Percentiles rank a stretch among this genome's conserved stretches.
phyloP scores from a whole-genome alignment of 305 asterid species.

The Fraxinus sp. region DNA sequence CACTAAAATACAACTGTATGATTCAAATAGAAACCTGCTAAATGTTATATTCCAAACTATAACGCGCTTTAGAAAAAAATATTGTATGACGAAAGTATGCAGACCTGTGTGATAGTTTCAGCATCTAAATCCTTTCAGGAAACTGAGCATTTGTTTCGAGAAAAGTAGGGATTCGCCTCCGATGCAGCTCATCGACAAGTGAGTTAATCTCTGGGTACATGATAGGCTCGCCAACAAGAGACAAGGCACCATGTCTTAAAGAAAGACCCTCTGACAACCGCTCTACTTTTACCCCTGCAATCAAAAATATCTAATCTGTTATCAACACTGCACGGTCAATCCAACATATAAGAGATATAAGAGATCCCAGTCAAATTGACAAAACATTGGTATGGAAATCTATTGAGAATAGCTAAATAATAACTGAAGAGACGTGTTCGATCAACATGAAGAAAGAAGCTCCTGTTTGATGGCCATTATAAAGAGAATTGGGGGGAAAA shows the following conservation, averaged over 20 bases:
- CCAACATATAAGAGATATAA: neutral
- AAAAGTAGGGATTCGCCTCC: constrained; percentile 83
- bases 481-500: too few species aligned
- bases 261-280: constrained; percentile 82
- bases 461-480: too few species aligned
- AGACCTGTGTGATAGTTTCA: constrained; percentile 83
- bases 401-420: neutral
- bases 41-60: constrained; percentile 15
- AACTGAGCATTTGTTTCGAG: constrained; percentile 96
- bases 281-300: constrained; percentile 80
- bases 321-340: constrained; percentile 4
- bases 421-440: neutral
- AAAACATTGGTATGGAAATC: neutral
- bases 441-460: neutral
- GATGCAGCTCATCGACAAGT: constrained; percentile 80
- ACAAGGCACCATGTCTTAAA: constrained; percentile 91
- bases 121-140: constrained; percentile 70
- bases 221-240: constrained; percentile 97
- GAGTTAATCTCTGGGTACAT: constrained; percentile 94
- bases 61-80: neutral
- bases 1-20: constrained; percentile 87
- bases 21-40: constrained; percentile 27
- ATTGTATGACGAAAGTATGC: constrained; percentile 1
- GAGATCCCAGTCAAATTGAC: neutral
- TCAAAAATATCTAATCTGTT: constrained; percentile 29